phyloP scores from a whole-genome alignment of 2,329 filamentous ascomycete genomes.

The Albophoma yamanashiensis region DNA sequence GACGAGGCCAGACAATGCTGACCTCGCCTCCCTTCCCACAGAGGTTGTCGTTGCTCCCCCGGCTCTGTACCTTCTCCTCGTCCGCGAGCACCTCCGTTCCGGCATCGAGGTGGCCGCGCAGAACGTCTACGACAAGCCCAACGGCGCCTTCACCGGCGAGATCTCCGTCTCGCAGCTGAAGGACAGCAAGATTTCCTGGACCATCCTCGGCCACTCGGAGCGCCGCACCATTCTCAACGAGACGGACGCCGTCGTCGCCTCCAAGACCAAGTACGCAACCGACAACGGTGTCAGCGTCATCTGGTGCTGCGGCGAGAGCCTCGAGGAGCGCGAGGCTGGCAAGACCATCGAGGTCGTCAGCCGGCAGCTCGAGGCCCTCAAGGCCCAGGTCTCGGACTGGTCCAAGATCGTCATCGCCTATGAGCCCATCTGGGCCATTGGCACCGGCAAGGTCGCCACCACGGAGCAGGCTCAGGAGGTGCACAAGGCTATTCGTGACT shows the following conservation, averaged over 20 bases:
- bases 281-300: conserved; percentile 85
- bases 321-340: conserved; percentile 80
- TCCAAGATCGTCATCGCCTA: conserved; percentile 92
- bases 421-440: conserved; percentile 95
- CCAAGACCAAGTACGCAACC: conserved; percentile 88
- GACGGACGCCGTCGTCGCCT: conserved; percentile 73
- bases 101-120: conserved; percentile 83
- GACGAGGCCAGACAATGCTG: conserved; percentile 1
- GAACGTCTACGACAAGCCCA: conserved; percentile 96
- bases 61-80: conserved; percentile 78
- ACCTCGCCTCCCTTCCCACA: conserved; percentile 19
- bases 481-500: conserved; percentile 82
- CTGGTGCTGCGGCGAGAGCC: conserved; percentile 92
- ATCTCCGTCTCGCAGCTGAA: conserved; percentile 86
- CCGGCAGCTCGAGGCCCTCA: conserved; percentile 73
- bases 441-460: conserved; percentile 87
- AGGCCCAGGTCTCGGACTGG: conserved; percentile 74
- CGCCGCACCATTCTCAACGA: conserved; percentile 84
- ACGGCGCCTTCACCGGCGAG: conserved; percentile 95
- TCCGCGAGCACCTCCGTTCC: conserved; percentile 65
- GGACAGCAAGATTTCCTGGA: conserved; percentile 82
- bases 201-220: conserved; percentile 90
- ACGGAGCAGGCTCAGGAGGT: conserved; percentile 89
- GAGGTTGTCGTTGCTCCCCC: conserved; percentile 95
- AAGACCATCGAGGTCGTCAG: conserved; percentile 83